Evolutionary conservation across 2,329 filamentous ascomycete genomes (phyloP).

Genomic region (Parascedosporium putredinis): DNA sequence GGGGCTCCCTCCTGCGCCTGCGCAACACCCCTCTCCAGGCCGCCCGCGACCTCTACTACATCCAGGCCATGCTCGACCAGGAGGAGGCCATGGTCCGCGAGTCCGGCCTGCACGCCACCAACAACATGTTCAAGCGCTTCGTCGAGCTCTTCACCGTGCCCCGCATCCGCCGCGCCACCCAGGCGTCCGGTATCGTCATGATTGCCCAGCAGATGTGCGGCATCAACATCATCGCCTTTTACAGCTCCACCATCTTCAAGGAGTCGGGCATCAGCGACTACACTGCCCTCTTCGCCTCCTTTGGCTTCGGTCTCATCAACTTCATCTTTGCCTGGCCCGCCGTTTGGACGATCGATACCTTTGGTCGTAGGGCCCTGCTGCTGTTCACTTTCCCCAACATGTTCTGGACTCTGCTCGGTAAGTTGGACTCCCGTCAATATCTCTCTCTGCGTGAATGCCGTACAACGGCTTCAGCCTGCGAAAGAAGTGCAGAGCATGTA

Average conservation of each 20-base stretch:
- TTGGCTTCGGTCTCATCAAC: slow-evolving; percentile 43
- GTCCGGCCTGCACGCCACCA: slow-evolving; percentile 24
- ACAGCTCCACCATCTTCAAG: slow-evolving; percentile 34
- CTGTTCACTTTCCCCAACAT: slow-evolving; percentile 59
- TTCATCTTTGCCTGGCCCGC: slow-evolving; percentile 59
- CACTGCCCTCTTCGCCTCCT: slow-evolving; percentile 29
- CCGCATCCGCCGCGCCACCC: slow-evolving; percentile 49
- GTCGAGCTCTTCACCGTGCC: slow-evolving; percentile 48
- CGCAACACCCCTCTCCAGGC: slow-evolving; percentile 50
- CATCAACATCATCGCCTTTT: slow-evolving; percentile 41
- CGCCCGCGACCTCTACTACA: slow-evolving; percentile 52
- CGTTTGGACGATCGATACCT: slow-evolving; percentile 57
- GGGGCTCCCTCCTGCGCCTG: slow-evolving; percentile 42
- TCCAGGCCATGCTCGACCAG: slow-evolving; percentile 25
- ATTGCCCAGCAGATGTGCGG: slow-evolving; percentile 53
- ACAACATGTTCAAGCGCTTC: slow-evolving; percentile 38
- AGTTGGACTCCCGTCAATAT: no score
- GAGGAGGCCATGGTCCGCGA: slow-evolving; percentile 19
- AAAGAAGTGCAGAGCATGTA: no score
- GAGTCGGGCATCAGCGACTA: slow-evolving; percentile 28
- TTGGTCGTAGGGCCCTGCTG: slow-evolving; percentile 49
- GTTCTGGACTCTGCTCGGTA: slow-evolving; percentile 43
- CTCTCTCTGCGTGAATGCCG: no score
- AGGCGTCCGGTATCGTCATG: slow-evolving; percentile 60
- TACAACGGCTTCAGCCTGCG: no score